Evolutionary conservation across 2,329 filamentous ascomycete genomes (phyloP).

Genomic region (Monilinia fructicola): DNA sequence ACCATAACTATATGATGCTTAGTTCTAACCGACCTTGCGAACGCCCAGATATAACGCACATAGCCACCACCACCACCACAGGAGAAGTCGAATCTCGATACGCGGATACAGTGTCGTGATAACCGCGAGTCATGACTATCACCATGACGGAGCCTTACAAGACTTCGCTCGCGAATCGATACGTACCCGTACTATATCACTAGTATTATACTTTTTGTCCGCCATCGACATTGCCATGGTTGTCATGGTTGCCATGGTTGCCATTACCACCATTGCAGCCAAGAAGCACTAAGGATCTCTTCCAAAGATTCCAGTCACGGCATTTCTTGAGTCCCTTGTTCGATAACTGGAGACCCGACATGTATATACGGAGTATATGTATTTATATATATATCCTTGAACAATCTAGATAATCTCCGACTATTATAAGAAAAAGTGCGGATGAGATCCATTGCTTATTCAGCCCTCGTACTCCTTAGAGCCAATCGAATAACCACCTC

Average conservation of each 20-base stretch:
- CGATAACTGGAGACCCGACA: slow-evolving; percentile 7
- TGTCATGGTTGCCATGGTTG: not conserved
- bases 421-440: no score
- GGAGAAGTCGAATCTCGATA: no score
- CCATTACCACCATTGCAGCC: not conserved
- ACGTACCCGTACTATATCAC: not conserved
- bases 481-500: slow-evolving; percentile 4
- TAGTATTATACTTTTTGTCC: no score
- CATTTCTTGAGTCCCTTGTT: not conserved
- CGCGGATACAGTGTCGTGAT: not conserved
- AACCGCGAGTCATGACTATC: not conserved
- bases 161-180: not conserved
- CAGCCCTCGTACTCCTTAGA: slow-evolving; percentile 2
- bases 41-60: not conserved
- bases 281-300: not conserved
- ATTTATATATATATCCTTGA: not conserved
- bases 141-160: not conserved
- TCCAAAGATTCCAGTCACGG: not conserved
- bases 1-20: no score
- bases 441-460: slow-evolving; percentile 9
- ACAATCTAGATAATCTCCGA: slow-evolving; percentile 4
- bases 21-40: no score
- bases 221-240: no score
- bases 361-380: not conserved
- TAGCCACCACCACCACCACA: not conserved